phyloP scores from a whole-genome alignment of 352 stramenopile genomes.

The Phytophthora chlamydospora region DNA sequence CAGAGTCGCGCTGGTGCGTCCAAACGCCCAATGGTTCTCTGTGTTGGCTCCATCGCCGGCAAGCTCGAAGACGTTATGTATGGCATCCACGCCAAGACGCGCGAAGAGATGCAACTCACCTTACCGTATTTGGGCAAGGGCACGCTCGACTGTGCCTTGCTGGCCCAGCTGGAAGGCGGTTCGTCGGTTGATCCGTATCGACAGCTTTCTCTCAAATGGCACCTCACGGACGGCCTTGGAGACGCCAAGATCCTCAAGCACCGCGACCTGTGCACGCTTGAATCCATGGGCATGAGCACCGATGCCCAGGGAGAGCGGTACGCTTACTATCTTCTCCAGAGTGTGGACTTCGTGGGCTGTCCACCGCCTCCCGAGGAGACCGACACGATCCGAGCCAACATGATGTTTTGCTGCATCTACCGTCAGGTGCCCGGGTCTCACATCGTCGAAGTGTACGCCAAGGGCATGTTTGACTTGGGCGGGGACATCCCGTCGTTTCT shows the following conservation, averaged over 20 bases:
- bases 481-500: slow-evolving; percentile 49
- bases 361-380: slow-evolving; percentile 38
- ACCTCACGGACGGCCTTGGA: slow-evolving; percentile 27
- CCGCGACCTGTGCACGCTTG: slow-evolving; percentile 56
- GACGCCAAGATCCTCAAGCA: slow-evolving; percentile 45
- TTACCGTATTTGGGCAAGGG: slow-evolving; percentile 44
- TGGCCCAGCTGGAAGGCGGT: slow-evolving; percentile 47
- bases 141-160: slow-evolving; percentile 49
- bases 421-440: slow-evolving; percentile 38
- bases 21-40: slow-evolving; percentile 50
- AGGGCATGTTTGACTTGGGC: slow-evolving; percentile 58
- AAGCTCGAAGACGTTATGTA: slow-evolving; percentile 57
- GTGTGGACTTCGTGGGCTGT: slow-evolving; percentile 49
- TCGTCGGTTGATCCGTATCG: slow-evolving; percentile 51
- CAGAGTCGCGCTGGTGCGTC: slow-evolving; percentile 4
- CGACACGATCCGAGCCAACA: slow-evolving; percentile 46
- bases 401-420: slow-evolving; percentile 70
- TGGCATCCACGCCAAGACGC: slow-evolving; percentile 55
- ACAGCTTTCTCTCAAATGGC: slow-evolving; percentile 66
- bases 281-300: slow-evolving; percentile 50
- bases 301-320: slow-evolving; percentile 46
- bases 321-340: slow-evolving; percentile 58
- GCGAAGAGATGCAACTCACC: slow-evolving; percentile 53
- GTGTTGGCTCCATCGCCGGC: slow-evolving; percentile 49
- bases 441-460: slow-evolving; percentile 54